Evolutionary conservation across 805 yeast genomes (phyloP), one percentile per base, ranked within the genome.

Genomic region (Saccharomycopsis synnaedendra): DNA sequence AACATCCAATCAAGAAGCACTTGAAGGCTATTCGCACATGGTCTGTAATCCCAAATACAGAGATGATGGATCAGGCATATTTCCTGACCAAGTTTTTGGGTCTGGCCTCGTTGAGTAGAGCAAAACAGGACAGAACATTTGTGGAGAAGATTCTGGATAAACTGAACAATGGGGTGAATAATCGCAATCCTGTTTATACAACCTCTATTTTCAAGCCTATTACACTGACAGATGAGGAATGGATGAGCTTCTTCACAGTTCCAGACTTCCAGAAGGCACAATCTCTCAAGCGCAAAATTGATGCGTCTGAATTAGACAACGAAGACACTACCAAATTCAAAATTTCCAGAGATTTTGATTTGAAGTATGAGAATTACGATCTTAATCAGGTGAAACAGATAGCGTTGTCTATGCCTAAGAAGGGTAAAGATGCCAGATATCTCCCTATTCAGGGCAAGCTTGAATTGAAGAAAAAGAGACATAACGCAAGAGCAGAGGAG

Each of bases 31-130:
- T 81, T 27, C 73, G 71, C 51, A 71, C 87, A 1, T 85, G 88
- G 86, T 81, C 82, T 30, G 67, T 93, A 31, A 67, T 89, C 53
- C 98, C 98, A 5, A 97, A 93, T 63, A 79, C 93, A 6, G 80
- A 90, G n/a, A 76, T 85, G 72, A 71, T 87, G 74, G 98, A 93
- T 64, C 80, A 85, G 56, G 76, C 72, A 45, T 87, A 74, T 58
- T 67, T 77, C 57, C 70, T 78, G 33, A 66, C 86, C 40, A 84
- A 81, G 61, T 76, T 85, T 56, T 64, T 66, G 19, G 78, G 77
- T 27, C 70, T 74, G 45, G 77, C 78, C 0, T 64, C 71, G 4
- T 59, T 70, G 34, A 48, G 54, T 32, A 55, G 56, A 27, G 48
- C 51, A 31, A 56, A 55, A 49, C 49, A 51, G 27, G 44, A 49